Evolutionary conservation across 1,139 yeast genomes (phyloP), one percentile per base, ranked within the genome.

Genomic region (Yamadazyma diospyri): DNA sequence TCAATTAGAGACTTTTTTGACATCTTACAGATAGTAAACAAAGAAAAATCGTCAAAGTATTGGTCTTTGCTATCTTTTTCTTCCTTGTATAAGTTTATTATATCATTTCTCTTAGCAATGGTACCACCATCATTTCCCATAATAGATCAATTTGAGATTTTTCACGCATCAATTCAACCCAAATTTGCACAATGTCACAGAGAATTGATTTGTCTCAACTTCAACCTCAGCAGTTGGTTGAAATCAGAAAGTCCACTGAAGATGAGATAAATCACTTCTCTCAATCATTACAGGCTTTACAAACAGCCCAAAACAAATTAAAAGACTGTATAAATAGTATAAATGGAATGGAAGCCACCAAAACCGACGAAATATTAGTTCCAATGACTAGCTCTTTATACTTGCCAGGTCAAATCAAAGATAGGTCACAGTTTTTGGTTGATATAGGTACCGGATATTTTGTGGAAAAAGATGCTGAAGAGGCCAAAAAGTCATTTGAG

Each of bases 391-490:
- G 89, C 27, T 86, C 96, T 0, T 65, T 92, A 29, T 92, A 94
- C 48, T 83, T 92, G 17, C 95, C 96, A 2, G 99, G 98, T 2
- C 73, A 68, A 39, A 70, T 76, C 36, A 69, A 70, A 30, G 75
- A 81, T 41, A 73, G 73, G 29, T 74, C 81, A 41, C 78, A 72
- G 37, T 92, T 82, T 48, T 69, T 92, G 59, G 96, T 94, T 12
- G 99, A 92, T 53, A 81, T 92, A 26, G 99, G 99, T 21, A 92
- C 98, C 0, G 97, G 97, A 2, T 92, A 92, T 57, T 92, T 76
- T 53, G 94, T 88, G 19, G 96, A 87, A 48, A 94, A 92, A 60
- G 60, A 60, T 37, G 74, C 78, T 0, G 64, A 61, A 5, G 89
- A 85, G 29, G 85, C 97, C 3, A 66, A 76, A 44, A 60, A 60